Evolutionary conservation across 1,139 yeast genomes (phyloP), one percentile per base, ranked within the genome.

Genomic region (Barnettozyma hawaiiensis): DNA sequence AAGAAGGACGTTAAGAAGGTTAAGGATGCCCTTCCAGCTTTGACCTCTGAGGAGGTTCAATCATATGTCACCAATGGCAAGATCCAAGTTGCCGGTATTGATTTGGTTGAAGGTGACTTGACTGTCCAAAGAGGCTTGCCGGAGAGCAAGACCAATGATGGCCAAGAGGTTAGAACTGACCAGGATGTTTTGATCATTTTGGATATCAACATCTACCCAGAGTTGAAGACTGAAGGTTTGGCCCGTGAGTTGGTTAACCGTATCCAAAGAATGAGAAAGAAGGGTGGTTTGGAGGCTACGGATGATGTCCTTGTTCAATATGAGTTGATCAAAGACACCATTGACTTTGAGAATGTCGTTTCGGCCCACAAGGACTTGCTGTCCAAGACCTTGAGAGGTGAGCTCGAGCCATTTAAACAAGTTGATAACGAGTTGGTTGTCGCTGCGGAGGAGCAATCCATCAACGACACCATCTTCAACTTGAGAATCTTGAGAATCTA

Each of bases 221-320:
- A 90, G 57, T 75, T 90, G 63, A 84, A 84, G 69, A 80, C 85
- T 42, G 97, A 92, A 70, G 97, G 97, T 64, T 74, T 85, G 57
- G 96, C 96, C 7, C 86, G 99, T 71, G 98, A 94, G 66, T 75
- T 94, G 61, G 77, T 92, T 60, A 94, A 94, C 76, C 89, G 98
- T 69, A 89, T 94, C 55, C 99, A 94, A 74, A 85, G 96, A 67
- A 78, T 90, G 64, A 85, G 99, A 69, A 94, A 94, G 81, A 89
- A 90, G 75, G 90, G 87, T 50, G 96, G 96, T 33, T 77, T 94
- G 60, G 86, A 85, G 59, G 90, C 95, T 47, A 90, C 97, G 35
- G 98, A 94, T 61, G 98, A 94, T 57, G 94, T 94, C 41, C 69
- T 77, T 53, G 96, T 94, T 50, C 89, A 90, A 67, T 86, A 86